Base-by-base conservation (phyloP, 805 yeast species). In the Yamadazyma sp. region DNA sequence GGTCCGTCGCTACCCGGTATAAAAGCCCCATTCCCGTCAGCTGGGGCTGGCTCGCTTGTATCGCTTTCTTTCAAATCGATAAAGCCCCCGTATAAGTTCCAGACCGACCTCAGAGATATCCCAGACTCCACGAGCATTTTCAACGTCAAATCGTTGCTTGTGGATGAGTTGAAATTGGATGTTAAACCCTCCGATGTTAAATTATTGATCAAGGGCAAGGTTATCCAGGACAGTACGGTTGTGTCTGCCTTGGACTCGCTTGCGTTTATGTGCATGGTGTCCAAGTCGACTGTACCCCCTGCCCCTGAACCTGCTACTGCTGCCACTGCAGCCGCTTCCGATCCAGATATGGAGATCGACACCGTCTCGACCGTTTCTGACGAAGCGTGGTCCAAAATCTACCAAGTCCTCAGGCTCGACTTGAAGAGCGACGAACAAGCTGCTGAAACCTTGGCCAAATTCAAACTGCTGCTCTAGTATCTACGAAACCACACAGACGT, bases 11-110 rank as follows among this genome's bases (percentile, higher is more conserved):
- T 78, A 28, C 81, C 82, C 32, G 57, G 67, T 13, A 49, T 75
- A 27, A 64, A 64, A 34, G 63, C 41, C 20, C 48, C 52, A 0
- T 68, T 59, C 48, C 72, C 64, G 48, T 37, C 38, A 9, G 14
- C 26, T 11, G 15, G 12, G 15, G 44, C 42, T 28, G 13, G 13
- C 16, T 11, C 32, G n/a, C 28, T 26, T 3, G 48, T 64, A 34
- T 52, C 47, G 15, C 49, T 71, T 35, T 46, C 54, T 14, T 68
- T 86, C 54, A 82, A 82, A 57, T 82, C 90, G 20, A 73, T 87
- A 38, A 78, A 80, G 49, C 76, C 82, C 4, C 95, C 95, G 5
- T 60, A 47, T 52, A 84, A 80, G 53, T 83, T 85, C 57, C 55
- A 62, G 25, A 44, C 53, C 4, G 55, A 44, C 25, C 46, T 68